Evolutionary conservation across 805 yeast genomes (phyloP), one percentile per base, ranked within the genome.

Genomic region (Dipodascopsis tothii): DNA sequence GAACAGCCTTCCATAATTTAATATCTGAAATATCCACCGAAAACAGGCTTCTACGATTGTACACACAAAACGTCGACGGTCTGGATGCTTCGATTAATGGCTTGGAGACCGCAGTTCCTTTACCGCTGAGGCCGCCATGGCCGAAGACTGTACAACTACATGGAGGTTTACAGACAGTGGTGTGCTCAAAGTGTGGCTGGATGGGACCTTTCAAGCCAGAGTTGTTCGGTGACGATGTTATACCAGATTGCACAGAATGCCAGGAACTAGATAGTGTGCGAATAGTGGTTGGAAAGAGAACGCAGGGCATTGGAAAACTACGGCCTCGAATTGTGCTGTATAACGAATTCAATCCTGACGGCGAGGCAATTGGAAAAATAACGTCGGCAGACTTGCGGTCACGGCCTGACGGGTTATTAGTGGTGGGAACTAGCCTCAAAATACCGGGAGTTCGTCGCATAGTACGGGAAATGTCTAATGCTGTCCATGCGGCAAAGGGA

Each of bases 51-150:
- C 65, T 77, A 46, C 68, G 95, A 54, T 69, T 87, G 44, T 87
- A 87, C 60, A 84, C 95, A 0, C 96, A 87, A 58, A 87, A 87
- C 58, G 84, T 87, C 45, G 96, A 87, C 63, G 76, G 86, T 38
- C 67, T 87, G 39, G 96, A 87, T 56, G 65, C 74, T 7, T 72
- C 74, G 53, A 72, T 82, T 28, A 61, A 72, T 1, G 52, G 69
- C 46, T 59, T 80, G 43, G 61, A 62, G 21, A 76, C 83, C 0
- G 61, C 65, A 21, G 68, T 69, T 1, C 83, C 84, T 1, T 62
- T 79, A 23, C 63, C 58, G 14, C 52, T 56, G 32, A 53, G 46
- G 61, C 69, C 59, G 5, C 78, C 67, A 30, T 70, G 59, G 58
- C 84, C 77, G 46, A 74, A 59, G 57, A 73, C 86, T 3, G 71